These are phyloP conservation scores for Cladosporium sp. DNA, from an alignment of 2,329 filamentous ascomycete genomes.

Conservation along the genomic window DNA sequence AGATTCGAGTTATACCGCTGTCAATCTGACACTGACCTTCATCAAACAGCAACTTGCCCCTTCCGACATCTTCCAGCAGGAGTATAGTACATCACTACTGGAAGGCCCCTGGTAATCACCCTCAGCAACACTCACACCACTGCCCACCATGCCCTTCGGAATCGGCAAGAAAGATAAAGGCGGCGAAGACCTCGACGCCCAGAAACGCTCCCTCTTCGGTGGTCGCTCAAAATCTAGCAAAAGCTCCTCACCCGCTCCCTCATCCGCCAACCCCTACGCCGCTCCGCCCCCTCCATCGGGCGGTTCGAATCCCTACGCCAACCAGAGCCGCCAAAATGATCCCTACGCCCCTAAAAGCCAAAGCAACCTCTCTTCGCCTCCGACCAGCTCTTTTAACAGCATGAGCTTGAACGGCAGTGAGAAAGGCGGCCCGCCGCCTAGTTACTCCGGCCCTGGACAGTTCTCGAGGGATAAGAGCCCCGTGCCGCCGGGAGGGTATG, in stretches of 20 bases:
- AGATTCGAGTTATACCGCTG: background rate
- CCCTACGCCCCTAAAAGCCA: slow-evolving; percentile 22
- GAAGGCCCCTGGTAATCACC: background rate
- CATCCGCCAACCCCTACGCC: slow-evolving; percentile 51
- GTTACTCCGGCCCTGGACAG: slow-evolving; percentile 24
- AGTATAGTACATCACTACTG: too few species aligned
- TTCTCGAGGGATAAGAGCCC: slow-evolving; percentile 38
- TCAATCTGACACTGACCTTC: background rate
- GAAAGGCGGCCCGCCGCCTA: slow-evolving; percentile 30
- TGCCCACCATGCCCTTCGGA: slow-evolving; percentile 32
- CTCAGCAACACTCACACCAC: background rate
- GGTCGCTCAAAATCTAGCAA: slow-evolving; percentile 46
- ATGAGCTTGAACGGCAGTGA: slow-evolving; percentile 21
- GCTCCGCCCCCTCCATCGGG: slow-evolving; percentile 32
- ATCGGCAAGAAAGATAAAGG: slow-evolving; percentile 49
- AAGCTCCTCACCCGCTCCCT: slow-evolving; percentile 36
- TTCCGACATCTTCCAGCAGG: too few species aligned
- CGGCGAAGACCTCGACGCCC: slow-evolving; percentile 46
- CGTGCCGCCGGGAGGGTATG: slow-evolving; percentile 40
- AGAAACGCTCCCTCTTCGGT: slow-evolving; percentile 55
- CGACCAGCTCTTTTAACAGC: slow-evolving; percentile 26
- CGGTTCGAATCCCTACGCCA: slow-evolving; percentile 20
- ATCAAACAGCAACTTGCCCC: too few species aligned
- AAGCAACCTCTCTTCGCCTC: slow-evolving; percentile 23
- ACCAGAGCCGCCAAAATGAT: slow-evolving; percentile 21